Evolutionary conservation across 148 eudicot species (phyloP).

Genomic region (Polygonum aviculare): DNA sequence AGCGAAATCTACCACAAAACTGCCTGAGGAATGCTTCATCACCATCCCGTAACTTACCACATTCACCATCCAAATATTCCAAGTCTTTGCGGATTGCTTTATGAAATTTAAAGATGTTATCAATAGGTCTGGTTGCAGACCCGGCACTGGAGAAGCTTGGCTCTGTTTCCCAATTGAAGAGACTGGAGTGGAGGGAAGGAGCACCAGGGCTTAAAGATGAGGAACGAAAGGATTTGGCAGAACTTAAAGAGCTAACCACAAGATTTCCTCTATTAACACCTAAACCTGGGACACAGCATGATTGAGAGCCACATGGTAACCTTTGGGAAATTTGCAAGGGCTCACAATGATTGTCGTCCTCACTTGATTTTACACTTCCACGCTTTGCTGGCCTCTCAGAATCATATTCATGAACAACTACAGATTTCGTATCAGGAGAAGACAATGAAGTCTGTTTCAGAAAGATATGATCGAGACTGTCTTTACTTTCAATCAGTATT

Average conservation of each 20-base stretch:
- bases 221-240: conserved; percentile 81
- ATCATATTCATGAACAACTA: conserved; percentile 18
- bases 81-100: conserved; percentile 92
- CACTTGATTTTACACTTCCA: conserved; percentile 22
- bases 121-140: conserved; percentile 67
- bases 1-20: conserved; percentile 83
- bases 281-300: conserved; percentile 86
- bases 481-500: conserved; percentile 30
- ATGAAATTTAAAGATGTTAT: conserved; percentile 85
- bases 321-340: conserved; percentile 25
- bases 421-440: conserved; percentile 19
- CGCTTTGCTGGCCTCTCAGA: conserved; percentile 34
- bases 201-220: conserved; percentile 73
- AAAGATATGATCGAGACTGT: conserved; percentile 26
- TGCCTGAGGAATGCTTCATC: conserved; percentile 72
- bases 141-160: conserved; percentile 39
- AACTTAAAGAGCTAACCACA: conserved; percentile 41
- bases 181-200: conserved; percentile 85
- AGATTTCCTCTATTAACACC: conserved; percentile 64
- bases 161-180: conserved; percentile 89
- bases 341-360: conserved; percentile 24
- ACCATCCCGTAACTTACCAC: conserved; percentile 70
- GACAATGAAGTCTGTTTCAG: conserved; percentile 27
- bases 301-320: conserved; percentile 42
- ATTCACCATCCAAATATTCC: conserved; percentile 91